Evolutionary conservation across 1,284 basidiomycete species (phyloP).

Genomic region (Afroboletus lepidellus): DNA sequence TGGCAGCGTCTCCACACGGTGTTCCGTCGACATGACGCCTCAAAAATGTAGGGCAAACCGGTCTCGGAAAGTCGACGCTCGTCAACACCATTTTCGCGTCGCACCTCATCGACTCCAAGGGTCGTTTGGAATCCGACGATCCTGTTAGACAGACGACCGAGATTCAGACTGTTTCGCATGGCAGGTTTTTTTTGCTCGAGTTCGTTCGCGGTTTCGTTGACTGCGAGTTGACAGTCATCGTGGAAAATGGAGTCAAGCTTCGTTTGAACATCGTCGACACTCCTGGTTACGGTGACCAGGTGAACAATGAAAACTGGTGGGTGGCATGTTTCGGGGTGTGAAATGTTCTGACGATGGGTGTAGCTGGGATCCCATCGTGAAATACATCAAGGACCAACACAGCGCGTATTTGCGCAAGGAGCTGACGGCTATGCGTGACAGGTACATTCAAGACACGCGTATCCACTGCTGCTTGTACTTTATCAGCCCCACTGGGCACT

Average conservation of each 20-base stretch:
- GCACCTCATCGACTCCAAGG: slow-evolving; percentile 97
- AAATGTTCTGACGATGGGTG: slow-evolving; percentile 7
- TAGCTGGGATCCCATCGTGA: slow-evolving; percentile 98
- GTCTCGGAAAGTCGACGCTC: slow-evolving; percentile 96
- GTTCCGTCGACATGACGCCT: neutral
- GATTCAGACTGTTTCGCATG: slow-evolving; percentile 93
- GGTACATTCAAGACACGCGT: slow-evolving; percentile 96
- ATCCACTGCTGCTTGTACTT: slow-evolving; percentile 99
- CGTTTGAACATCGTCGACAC: slow-evolving; percentile 98
- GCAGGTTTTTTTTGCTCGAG: slow-evolving; percentile 48
- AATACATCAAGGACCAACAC: slow-evolving; percentile 99
- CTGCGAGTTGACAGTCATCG: slow-evolving; percentile 64
- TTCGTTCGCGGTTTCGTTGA: slow-evolving; percentile 5
- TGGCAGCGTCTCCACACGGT: slow-evolving; percentile 19
- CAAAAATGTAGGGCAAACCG: slow-evolving; percentile 78
- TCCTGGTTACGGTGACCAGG: slow-evolving; percentile 96
- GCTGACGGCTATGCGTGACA: slow-evolving; percentile 97
- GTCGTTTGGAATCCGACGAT: slow-evolving; percentile 84
- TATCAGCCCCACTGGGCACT: slow-evolving; percentile 96
- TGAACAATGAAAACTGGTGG: slow-evolving; percentile 98
- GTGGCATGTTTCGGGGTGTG: slow-evolving; percentile 29
- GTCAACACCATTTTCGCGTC: slow-evolving; percentile 99
- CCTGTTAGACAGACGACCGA: slow-evolving; percentile 93
- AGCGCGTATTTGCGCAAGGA: slow-evolving; percentile 98
- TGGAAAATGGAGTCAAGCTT: slow-evolving; percentile 94